These are phyloP conservation scores for Alternaria incomplexa DNA, from an alignment of 2,329 filamentous ascomycete genomes.

Conservation along the genomic window DNA sequence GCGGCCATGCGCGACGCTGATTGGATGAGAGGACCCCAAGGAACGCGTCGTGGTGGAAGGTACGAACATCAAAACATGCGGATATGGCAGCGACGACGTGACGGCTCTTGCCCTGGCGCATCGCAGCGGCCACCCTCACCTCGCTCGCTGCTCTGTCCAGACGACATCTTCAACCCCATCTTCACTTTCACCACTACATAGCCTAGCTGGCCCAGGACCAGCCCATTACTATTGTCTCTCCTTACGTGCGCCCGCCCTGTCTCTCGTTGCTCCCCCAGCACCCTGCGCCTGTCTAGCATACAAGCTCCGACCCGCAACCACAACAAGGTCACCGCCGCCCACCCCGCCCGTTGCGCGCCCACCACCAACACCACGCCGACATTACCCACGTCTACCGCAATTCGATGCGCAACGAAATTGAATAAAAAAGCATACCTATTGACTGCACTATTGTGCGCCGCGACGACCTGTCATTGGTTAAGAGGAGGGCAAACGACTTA, in stretches of 20 bases:
- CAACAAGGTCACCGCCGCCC: slow-evolving; percentile 21
- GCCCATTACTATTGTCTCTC: slow-evolving; percentile 10
- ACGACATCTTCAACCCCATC: not conserved
- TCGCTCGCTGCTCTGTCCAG: not conserved
- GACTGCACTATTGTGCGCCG: slow-evolving; percentile 12
- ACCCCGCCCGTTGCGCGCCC: slow-evolving; percentile 20
- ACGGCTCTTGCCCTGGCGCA: slow-evolving; percentile 19
- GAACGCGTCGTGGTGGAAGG: slow-evolving; percentile 22
- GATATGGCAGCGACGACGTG: slow-evolving; percentile 28
- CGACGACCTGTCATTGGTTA: slow-evolving; percentile 12
- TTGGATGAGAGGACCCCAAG: slow-evolving; percentile 20
- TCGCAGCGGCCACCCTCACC: slow-evolving; percentile 15
- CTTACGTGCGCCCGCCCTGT: slow-evolving; percentile 16
- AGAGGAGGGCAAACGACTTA: slow-evolving; percentile 20
- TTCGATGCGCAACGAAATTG: slow-evolving; percentile 16
- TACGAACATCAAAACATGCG: slow-evolving; percentile 34
- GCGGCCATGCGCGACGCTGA: slow-evolving; percentile 10
- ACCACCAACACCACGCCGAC: slow-evolving; percentile 12
- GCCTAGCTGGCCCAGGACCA: slow-evolving; percentile 12
- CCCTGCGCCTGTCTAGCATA: slow-evolving; percentile 14
- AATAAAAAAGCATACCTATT: slow-evolving; percentile 15
- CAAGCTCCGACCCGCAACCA: slow-evolving; percentile 21
- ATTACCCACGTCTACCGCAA: not conserved
- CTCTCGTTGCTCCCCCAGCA: slow-evolving; percentile 21
- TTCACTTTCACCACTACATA: not conserved